Evolutionary conservation across 192 early-diverging fungal genomes (phyloP).

Genomic region (Fimicolochytrium jonesii): DNA sequence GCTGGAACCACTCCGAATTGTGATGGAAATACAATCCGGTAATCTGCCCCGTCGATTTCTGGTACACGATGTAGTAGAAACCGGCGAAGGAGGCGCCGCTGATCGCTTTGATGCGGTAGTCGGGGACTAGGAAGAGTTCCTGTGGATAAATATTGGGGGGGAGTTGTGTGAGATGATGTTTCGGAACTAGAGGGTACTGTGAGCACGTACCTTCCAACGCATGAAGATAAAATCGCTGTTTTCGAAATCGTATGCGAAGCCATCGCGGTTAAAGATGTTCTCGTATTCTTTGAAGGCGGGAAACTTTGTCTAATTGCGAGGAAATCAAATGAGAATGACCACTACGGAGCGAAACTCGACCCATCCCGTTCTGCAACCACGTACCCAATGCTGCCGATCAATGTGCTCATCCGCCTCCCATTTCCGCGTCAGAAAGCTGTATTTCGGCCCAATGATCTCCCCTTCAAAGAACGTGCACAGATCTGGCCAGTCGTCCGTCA

Average conservation of each 20-base stretch:
- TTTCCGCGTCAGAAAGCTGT: constrained; percentile 76
- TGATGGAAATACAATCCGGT: constrained; percentile 66
- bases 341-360: neutral
- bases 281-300: constrained; percentile 42
- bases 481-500: constrained; percentile 77
- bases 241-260: constrained; percentile 53
- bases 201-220: constrained; percentile 74
- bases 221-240: constrained; percentile 72
- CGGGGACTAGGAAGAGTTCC: constrained; percentile 87
- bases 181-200: neutral
- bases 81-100: constrained; percentile 85
- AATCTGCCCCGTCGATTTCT: constrained; percentile 57
- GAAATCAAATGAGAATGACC: neutral
- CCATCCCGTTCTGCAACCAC: neutral
- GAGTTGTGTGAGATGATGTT: neutral
- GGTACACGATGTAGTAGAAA: constrained; percentile 79
- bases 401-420: constrained; percentile 78
- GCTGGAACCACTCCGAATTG: constrained; percentile 52
- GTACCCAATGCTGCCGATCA: constrained; percentile 74
- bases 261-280: constrained; percentile 36
- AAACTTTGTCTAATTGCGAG: constrained; percentile 35
- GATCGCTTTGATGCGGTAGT: constrained; percentile 70
- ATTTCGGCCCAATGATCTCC: constrained; percentile 76
- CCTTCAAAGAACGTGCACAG: constrained; percentile 84
- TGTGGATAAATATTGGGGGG: constrained; percentile 8